Base-by-base conservation (phyloP, 2,329 filamentous ascomycete species). In the Rhinocladiella similis region DNA sequence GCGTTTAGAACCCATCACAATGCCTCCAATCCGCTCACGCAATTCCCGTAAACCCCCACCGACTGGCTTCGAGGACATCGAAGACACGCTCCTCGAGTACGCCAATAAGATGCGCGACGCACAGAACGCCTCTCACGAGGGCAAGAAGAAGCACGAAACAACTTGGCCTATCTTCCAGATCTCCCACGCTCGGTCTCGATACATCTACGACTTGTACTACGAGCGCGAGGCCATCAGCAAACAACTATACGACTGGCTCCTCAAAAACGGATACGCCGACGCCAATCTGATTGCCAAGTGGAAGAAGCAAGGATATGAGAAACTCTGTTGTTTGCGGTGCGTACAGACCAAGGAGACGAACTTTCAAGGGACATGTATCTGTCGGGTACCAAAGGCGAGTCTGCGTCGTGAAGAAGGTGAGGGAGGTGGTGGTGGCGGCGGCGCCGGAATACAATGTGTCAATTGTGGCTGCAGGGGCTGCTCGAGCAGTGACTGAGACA, bases 291-390 rank as follows among this genome's bases (percentile, higher is more conserved):
- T 99, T 70, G 94, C 94, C 13, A 99, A 99, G 78, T 99, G 94
- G 94, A 99, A 99, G 84, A 99, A 99, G 79, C 89, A 95, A 69
- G 94, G 94, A 14, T 99, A 99, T 69, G 94, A 99, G 75, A 97
- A 97, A 89, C 77, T 99, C 42, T 99, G 94, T 75, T 99, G 94
- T 73, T 80, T 97, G 53, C 85, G 92, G 61, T 99, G 94, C 74
- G 93, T 99, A 54, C 94, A 99, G 75, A 97, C 94, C n/a, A 97
- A 97, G 75, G 94, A 99, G 80, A 99, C 94, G 27, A 99, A 99
- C 74, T 99, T 97, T 79, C 94, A 93, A 73, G 89, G 90, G 63
- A 99, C 93, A 1, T 99, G 94, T 72, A 94, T 99, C 68, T 99
- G 94, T 73, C 89, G 94, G 50, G 93, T 99, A 49, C 94, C 94